Percentiles rank a stretch among this genome's conserved stretches.
phyloP scores from a whole-genome alignment of 179 eudicot species.

The Patellifolia procumbens region DNA sequence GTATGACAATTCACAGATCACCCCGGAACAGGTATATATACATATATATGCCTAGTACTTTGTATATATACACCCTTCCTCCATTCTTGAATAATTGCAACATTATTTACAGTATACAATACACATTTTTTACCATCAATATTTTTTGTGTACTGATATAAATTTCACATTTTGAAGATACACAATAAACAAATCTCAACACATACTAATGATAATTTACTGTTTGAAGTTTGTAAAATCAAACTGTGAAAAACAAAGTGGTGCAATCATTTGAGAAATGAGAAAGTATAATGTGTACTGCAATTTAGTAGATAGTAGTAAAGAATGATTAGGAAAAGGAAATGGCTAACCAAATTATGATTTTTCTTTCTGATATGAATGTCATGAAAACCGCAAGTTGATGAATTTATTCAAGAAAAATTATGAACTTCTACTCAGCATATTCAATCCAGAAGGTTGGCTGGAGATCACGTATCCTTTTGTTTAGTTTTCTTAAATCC shows the following conservation, averaged over 20 bases:
- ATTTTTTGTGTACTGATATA: too few relatives aligned
- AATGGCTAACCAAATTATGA: neutral
- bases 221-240: too few relatives aligned
- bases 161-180: too few relatives aligned
- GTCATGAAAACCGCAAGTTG: slow-evolving; percentile 41
- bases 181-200: too few relatives aligned
- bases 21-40: slow-evolving; percentile 65
- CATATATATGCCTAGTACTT: neutral
- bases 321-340: neutral
- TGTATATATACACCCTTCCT: neutral
- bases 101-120: too few relatives aligned
- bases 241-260: too few relatives aligned
- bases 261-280: too few relatives aligned
- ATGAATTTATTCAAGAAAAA: slow-evolving; percentile 82
- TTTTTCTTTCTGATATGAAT: neutral
- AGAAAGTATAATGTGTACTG: too few relatives aligned
- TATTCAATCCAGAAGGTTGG: slow-evolving; percentile 97
- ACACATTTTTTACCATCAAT: too few relatives aligned
- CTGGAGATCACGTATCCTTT: slow-evolving; percentile 89
- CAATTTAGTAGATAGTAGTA: too few relatives aligned
- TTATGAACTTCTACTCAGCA: slow-evolving; percentile 67
- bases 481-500: neutral
- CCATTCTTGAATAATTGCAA: too few relatives aligned
- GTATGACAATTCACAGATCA: slow-evolving; percentile 59
- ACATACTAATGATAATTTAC: too few relatives aligned